Percentiles rank a stretch among this genome's conserved stretches.
Conservation (phyloP, 352 stramenopile genomes). For the Pythium plurisporium region DNA sequence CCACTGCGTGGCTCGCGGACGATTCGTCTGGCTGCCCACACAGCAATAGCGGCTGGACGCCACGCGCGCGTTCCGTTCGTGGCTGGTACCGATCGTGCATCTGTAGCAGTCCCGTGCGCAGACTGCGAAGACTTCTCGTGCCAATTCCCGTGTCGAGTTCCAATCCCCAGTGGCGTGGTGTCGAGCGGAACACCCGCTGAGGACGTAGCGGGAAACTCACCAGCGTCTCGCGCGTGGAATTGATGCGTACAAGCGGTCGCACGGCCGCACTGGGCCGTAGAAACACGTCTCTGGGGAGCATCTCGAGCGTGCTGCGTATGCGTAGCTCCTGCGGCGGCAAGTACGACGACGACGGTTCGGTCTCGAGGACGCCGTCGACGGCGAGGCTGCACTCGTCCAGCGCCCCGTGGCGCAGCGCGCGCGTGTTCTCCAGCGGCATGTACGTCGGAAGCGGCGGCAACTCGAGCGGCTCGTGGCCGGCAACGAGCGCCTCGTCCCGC, state of each 20-base stretch:
- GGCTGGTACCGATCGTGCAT: conserved; percentile 23
- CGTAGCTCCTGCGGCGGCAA: conserved; percentile 2
- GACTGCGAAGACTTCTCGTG: conserved; percentile 31
- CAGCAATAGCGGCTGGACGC: conserved; percentile 18
- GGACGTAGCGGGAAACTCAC: conserved; percentile 40
- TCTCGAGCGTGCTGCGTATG: conserved; percentile 33
- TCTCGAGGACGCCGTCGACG: not conserved
- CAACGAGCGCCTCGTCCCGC: conserved; percentile 61
- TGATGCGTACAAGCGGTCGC: conserved; percentile 37
- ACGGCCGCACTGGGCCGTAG: conserved; percentile 44
- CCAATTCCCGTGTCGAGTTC: conserved; percentile 36
- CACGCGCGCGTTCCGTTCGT: conserved; percentile 22
- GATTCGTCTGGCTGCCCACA: not conserved
- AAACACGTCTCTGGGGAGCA: conserved; percentile 47
- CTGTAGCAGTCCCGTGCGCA: conserved; percentile 14
- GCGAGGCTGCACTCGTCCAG: conserved; percentile 36
- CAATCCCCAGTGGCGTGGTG: conserved; percentile 31
- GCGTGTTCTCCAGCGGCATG: conserved; percentile 40
- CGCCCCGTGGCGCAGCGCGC: conserved; percentile 38
- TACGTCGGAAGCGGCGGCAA: conserved; percentile 59
- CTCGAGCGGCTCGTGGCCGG: conserved; percentile 50
- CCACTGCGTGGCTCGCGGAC: not conserved
- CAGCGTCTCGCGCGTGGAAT: conserved; percentile 45
- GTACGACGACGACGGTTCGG: not conserved
- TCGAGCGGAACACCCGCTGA: conserved; percentile 41